Percentiles rank a stretch among this genome's conserved stretches.
These are phyloP conservation scores for Phaeosphaeria sp. DNA, from an alignment of 2,329 filamentous ascomycete species.

Conservation along the genomic window DNA sequence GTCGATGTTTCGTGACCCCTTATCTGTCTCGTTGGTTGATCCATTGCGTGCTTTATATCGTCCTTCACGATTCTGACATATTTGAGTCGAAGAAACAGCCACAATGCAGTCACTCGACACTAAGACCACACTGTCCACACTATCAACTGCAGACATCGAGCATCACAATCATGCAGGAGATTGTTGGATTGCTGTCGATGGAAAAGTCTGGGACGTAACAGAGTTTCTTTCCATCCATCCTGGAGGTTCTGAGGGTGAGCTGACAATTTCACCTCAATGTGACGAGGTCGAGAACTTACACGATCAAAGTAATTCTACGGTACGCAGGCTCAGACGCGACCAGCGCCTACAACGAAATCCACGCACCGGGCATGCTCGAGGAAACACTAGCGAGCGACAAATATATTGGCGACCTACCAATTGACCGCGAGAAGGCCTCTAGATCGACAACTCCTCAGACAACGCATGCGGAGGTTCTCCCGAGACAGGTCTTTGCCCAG, in stretches of 20 bases:
- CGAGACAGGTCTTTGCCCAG: background rate
- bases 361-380: constrained; percentile 41
- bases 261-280: background rate
- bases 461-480: background rate
- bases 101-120: background rate
- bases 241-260: constrained; percentile 71
- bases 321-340: constrained; percentile 64
- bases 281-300: background rate
- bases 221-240: constrained; percentile 88
- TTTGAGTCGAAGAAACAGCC: background rate
- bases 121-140: background rate
- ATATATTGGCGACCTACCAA: constrained; percentile 30
- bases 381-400: constrained; percentile 20
- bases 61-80: background rate
- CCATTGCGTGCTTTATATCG: background rate
- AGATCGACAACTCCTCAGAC: background rate
- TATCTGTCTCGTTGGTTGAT: too few species aligned
- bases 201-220: constrained; percentile 90
- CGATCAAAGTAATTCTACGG: constrained; percentile 70
- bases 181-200: constrained; percentile 87
- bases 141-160: background rate
- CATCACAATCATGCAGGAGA: background rate
- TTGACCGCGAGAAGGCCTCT: background rate
- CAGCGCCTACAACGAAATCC: constrained; percentile 59
- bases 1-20: too few species aligned